Evolutionary conservation across 2,329 filamentous ascomycete genomes (phyloP).

Genomic region (Chrysoporthe deuterocubensis): DNA sequence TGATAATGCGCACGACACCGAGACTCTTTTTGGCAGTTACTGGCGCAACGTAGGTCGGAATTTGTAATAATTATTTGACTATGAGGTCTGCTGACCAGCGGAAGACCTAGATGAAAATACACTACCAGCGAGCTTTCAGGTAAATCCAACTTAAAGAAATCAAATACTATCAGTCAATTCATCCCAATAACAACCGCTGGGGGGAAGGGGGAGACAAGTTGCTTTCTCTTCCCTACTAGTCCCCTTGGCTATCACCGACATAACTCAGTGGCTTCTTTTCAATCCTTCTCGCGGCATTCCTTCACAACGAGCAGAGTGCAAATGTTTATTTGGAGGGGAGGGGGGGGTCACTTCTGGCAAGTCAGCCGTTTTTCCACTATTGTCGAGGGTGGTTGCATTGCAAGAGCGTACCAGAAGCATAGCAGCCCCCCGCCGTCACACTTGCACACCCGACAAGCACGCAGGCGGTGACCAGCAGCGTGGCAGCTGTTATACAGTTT

Average conservation of each 20-base stretch:
- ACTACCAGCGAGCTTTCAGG: background rate
- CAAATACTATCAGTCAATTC: background rate
- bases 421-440: background rate
- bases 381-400: too few species aligned
- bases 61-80: background rate
- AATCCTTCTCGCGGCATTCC: background rate
- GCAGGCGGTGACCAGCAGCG: too few species aligned
- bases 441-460: too few species aligned
- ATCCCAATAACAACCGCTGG: background rate
- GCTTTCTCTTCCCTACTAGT: background rate
- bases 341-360: background rate
- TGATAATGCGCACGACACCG: background rate
- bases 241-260: background rate
- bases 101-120: background rate
- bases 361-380: background rate
- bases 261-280: background rate
- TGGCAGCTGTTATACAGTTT: background rate
- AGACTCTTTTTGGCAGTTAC: background rate
- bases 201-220: background rate
- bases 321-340: background rate
- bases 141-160: background rate
- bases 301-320: background rate
- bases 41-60: background rate
- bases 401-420: background rate
- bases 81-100: background rate